These are phyloP conservation scores for Cutaneotrichosporon curvatum DNA, from an alignment of 1,284 basidiomycete genomes.

Conservation along the genomic window DNA sequence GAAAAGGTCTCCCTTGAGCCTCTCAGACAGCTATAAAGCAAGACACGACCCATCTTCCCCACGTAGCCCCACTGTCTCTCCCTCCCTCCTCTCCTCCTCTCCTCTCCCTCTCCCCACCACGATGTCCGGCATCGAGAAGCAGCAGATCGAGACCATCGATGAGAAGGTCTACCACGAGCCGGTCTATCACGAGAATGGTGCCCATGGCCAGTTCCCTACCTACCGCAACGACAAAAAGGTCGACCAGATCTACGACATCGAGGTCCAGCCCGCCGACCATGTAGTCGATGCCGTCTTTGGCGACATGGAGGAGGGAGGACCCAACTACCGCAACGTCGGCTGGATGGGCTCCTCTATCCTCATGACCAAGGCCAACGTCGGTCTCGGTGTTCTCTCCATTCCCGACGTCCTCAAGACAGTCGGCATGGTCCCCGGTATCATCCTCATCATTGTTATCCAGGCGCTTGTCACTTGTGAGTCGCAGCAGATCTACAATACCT, in stretches of 20 bases:
- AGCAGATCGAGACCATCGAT: too few species aligned
- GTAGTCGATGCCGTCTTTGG: constrained; percentile 29
- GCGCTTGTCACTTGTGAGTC: constrained; percentile 29
- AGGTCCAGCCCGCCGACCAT: constrained; percentile 14
- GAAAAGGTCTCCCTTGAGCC: too few species aligned
- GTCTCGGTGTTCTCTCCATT: constrained; percentile 34
- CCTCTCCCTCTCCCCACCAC: too few species aligned
- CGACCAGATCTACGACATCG: constrained; percentile 9
- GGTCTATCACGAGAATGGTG: too few species aligned
- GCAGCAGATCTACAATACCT: neutral
- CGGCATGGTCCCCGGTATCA: constrained; percentile 32
- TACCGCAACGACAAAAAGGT: neutral
- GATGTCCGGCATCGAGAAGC: too few species aligned
- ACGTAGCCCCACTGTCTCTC: too few species aligned
- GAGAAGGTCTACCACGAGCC: too few species aligned
- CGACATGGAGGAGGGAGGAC: constrained; percentile 23
- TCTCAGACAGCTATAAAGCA: too few species aligned
- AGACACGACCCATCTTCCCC: too few species aligned
- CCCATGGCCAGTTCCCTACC: too few species aligned
- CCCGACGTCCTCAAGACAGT: constrained; percentile 30
- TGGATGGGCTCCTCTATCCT: constrained; percentile 19
- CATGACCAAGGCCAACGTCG: constrained; percentile 32
- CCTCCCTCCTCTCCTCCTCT: too few species aligned
- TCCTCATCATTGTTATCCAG: constrained; percentile 30
- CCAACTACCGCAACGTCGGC: constrained; percentile 26